Evolutionary conservation across 768 basidiomycete species (phyloP), one percentile per base, ranked within the genome.

Genomic region (Gloeostereum incarnatum): DNA sequence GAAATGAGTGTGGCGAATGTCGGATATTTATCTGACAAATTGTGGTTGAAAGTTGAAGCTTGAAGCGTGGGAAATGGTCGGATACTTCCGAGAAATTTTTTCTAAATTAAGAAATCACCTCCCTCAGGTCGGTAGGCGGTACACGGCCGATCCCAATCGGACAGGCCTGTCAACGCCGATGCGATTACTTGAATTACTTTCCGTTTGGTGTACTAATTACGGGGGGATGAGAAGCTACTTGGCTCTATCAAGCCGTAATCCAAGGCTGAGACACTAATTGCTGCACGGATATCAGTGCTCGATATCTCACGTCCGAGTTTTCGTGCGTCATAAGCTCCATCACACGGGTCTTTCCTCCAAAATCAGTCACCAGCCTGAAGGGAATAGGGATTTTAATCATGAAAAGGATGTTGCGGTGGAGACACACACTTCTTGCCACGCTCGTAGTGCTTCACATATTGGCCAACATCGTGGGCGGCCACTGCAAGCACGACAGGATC

Each of bases 251-350:
- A 26, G 65, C 71, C 16, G 70, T 61, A 31, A 75, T 57, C 88
- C 88, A 92, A 6, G 88, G 81, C 49, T 93, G 89, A 55, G 89
- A 91, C 51, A 96, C 85, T 22, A 96, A 77, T 39, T 82, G 76
- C 55, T 97, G 92, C 6, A 93, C 92, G 4, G 88, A 82, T 25
- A 97, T 65, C 25, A 98, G 65, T 2, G 92, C 91, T 41, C 83
- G 81, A 68, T 98, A 99, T 47, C 90, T 77, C 39, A 97, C 91
- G 50, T 98, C 86, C 16, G 84, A 65, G 55, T 91, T 78, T 22
- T 73, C 62, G 57, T 97, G 89, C 0, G 81, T 78, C 89, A 98
- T 93, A 36, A 99, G 71, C 52, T 91, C 85, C 87, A 90, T 90
- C 3, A 85, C 81, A 18, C 80, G 70, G 2, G 73, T 73, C 62